Conservation (phyloP, 352 stramenopile species). For the Stramenopiles sp. region DNA sequence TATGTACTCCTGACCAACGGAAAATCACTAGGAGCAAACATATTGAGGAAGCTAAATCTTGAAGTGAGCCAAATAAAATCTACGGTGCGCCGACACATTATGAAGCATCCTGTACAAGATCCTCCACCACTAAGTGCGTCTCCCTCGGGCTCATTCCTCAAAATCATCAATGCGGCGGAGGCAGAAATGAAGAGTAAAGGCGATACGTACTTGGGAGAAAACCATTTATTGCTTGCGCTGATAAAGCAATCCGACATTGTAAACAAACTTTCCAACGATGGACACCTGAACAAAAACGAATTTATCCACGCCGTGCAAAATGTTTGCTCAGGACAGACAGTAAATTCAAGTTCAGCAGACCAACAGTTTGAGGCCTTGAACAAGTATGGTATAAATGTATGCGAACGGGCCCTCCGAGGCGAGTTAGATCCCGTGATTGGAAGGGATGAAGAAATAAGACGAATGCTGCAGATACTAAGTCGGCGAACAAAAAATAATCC, state of each 20-base stretch:
- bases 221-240: slow-evolving; percentile 47
- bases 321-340: slow-evolving; percentile 36
- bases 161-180: slow-evolving; percentile 48
- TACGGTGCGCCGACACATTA: slow-evolving; percentile 34
- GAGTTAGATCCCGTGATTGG: slow-evolving; percentile 96
- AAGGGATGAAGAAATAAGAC: slow-evolving; percentile 84
- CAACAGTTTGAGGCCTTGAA: slow-evolving; percentile 70
- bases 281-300: slow-evolving; percentile 35
- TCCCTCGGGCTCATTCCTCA: slow-evolving; percentile 40
- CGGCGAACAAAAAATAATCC: slow-evolving; percentile 95
- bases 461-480: slow-evolving; percentile 81
- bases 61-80: slow-evolving; percentile 33
- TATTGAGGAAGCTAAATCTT: slow-evolving; percentile 35
- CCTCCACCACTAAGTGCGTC: slow-evolving; percentile 40
- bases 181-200: slow-evolving; percentile 53
- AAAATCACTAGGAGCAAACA: slow-evolving; percentile 33
- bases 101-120: slow-evolving; percentile 43
- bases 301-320: slow-evolving; percentile 41
- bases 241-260: slow-evolving; percentile 38
- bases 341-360: slow-evolving; percentile 57
- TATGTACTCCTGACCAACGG: slow-evolving; percentile 42
- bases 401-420: slow-evolving; percentile 60
- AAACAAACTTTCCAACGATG: slow-evolving; percentile 39
- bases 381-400: slow-evolving; percentile 87
- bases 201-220: slow-evolving; percentile 46